phyloP scores from a whole-genome alignment of 306 rosid genomes.

The Dryas alaskensis region DNA sequence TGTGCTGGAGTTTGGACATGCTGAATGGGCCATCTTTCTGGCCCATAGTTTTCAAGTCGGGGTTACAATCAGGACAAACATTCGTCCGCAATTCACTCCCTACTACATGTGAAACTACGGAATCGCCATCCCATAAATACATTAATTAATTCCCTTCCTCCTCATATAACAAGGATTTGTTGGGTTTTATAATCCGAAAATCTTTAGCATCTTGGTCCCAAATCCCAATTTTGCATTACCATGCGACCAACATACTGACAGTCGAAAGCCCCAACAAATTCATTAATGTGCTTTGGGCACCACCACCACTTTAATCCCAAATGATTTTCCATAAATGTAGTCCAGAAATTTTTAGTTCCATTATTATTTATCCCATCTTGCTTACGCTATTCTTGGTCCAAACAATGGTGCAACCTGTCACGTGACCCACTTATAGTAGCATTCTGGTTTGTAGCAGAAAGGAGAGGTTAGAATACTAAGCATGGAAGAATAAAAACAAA shows the following conservation, averaged over 20 bases:
- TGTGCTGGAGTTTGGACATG: no score
- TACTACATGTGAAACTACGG: conserved; percentile 15
- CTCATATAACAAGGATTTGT: no score
- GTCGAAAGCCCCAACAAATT: background rate
- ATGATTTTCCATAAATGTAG: conserved; percentile 20
- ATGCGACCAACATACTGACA: conserved; percentile 68
- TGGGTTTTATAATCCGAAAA: background rate
- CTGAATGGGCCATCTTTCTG: no score
- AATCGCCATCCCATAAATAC: background rate
- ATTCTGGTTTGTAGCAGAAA: background rate
- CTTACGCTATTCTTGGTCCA: no score
- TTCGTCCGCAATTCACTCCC: conserved; percentile 47
- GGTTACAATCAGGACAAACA: conserved; percentile 32
- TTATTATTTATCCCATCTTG: background rate
- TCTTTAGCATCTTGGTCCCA: background rate
- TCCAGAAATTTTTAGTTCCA: background rate
- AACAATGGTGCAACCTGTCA: no score
- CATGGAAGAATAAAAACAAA: background rate
- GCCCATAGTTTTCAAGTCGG: conserved; percentile 1
- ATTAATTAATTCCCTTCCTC: background rate
- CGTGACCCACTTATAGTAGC: no score
- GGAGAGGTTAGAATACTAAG: no score
- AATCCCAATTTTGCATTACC: conserved; percentile 11
- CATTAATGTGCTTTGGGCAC: conserved; percentile 8
- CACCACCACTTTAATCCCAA: background rate